Evolutionary conservation across 768 basidiomycete genomes (phyloP), one percentile per base, ranked within the genome.

Genomic region (Clitopilus passeckerianus): DNA sequence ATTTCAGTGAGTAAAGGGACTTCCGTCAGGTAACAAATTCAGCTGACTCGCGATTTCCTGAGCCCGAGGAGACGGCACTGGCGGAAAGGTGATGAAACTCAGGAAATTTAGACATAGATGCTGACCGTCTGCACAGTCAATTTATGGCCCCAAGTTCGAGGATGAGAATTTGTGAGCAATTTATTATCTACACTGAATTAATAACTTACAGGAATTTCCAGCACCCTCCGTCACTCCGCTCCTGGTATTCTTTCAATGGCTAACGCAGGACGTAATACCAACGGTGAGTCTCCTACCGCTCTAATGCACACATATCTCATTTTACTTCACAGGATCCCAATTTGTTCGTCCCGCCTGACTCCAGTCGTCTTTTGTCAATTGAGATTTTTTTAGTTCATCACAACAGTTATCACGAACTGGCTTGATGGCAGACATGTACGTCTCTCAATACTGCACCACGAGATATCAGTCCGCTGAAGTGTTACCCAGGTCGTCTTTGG

Each of bases 211-310:
- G n/a, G 15, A 57, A 8, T 23, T 62, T 24, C 44, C 23, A 97
- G 95, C 83, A 97, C 97, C 83, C 90, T 98, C 73, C 87, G 86
- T 72, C 96, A 99, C 80, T 90, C 91, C 66, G 86, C 85, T 41
- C 85, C 91, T 55, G 95, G 95, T 63, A 80, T 83, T 59, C 83
- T 96, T 59, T 95, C 93, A 1, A 97, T 98, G 95, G 95, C 95
- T 54, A 98, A 97, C 67, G 86, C 93, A 57, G 89, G 88, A 68
- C 89, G 86, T 72, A 90, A 95, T 71, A 97, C 95, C 34, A 98
- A 98, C 67, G 95, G 91, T 90, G 69, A 59, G 75, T 85, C 7
- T 34, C 34, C 27, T 1, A 20, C 22, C n/a, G 9, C 27, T 30
- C 27, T 30, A 30, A 30, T 30, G 27, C 27, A 30, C 53, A 33